Evolutionary conservation across 2,329 filamentous ascomycete genomes (phyloP), one percentile per base, ranked within the genome.

Genomic region (Aureobasidium uvarum): DNA sequence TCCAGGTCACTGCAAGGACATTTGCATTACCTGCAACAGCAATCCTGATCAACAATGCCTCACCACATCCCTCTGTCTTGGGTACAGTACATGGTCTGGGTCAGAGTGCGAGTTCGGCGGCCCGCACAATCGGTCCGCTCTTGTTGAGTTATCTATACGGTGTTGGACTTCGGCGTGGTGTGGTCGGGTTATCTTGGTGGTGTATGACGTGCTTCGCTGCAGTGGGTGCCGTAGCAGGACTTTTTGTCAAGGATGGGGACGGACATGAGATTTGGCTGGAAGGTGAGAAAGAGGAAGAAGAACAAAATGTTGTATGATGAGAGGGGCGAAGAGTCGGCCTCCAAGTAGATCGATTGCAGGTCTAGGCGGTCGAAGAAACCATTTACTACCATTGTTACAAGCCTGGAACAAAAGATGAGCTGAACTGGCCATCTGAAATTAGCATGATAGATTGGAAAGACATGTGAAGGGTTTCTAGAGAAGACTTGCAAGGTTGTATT

Each of bases 231-330:
- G 71, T 81, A 3, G 80, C 86, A 14, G 83, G 85, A 0, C 79
- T 85, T 74, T 81, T 81, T 60, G 84, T 90, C 13, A 81, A 84
- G 56, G 87, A 90, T 69, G 88, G 87, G 0, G 83, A 79, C 69
- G 86, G 86, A 1, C 85, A 87, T 73, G 85, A 88, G 73, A 81
- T 85, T 23, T 75, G 79, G 67, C 71, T 85, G 0, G 80, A 83
- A 25, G 81, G 77, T 2, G 81, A 84, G 64, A 72, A 75, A 60
- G 72, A 67, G 25, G 69, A 72, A 23, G 55, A 54, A 45, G 54
- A 58, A 41, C 36, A 43, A 23, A 20, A 23, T 33, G 28, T 2
- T n/a, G 2, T 38, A 23, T 5, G 4, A 2, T 36, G 23, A 55
- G 20, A 8, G 28, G 14, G 16, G 16, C 1, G 13, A 55, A 28